Conservation (phyloP, 73 alveolate genomes). For the Paramecium sexaurelia region DNA sequence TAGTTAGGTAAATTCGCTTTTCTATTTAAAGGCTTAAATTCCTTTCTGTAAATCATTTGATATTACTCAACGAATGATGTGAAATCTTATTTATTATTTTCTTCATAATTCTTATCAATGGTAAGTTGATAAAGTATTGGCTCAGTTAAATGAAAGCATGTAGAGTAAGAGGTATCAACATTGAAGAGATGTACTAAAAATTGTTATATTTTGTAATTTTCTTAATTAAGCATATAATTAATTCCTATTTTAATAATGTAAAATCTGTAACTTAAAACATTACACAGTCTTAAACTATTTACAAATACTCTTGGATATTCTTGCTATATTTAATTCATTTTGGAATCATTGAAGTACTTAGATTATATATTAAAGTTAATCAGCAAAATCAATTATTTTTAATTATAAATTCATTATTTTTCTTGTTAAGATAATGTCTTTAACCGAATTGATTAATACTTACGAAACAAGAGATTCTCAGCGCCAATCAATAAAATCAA, state of each 20-base stretch:
- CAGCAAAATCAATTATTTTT: background rate
- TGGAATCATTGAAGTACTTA: too few species aligned
- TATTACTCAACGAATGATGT: background rate
- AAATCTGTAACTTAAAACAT: background rate
- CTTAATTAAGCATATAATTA: background rate
- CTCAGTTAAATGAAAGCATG: background rate
- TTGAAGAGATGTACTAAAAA: background rate
- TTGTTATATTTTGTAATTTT: constrained; percentile 2
- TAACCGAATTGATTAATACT: background rate
- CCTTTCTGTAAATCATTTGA: background rate
- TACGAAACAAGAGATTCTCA: background rate
- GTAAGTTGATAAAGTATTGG: background rate
- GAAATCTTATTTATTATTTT: background rate
- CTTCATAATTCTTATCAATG: background rate
- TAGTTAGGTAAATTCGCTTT: background rate
- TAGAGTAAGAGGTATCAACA: background rate
- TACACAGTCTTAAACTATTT: background rate
- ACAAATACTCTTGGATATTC: too few species aligned
- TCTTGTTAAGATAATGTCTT: background rate
- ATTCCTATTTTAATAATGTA: background rate
- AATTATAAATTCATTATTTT: background rate
- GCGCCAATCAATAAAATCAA: background rate
- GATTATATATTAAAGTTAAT: too few species aligned
- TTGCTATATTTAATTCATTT: too few species aligned
- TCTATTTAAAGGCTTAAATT: background rate